A percentile compares a stretch with the other conserved stretches of the same genome.
These are phyloP conservation scores for Staphylotrichum longicolle DNA, from an alignment of 495 filamentous ascomycete genomes.

Conservation along the genomic window DNA sequence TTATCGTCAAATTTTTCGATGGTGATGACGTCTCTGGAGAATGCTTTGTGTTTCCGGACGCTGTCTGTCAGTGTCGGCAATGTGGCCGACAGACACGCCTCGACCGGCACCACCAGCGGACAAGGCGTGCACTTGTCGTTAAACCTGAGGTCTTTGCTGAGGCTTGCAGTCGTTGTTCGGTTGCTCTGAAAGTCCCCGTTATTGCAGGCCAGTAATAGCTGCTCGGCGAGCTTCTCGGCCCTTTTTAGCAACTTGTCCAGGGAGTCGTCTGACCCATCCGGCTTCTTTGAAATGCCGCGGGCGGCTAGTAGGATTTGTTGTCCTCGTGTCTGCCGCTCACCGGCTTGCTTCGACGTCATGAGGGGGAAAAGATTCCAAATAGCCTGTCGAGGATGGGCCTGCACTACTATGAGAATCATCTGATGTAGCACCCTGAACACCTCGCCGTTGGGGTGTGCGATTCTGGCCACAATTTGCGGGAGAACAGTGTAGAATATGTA, in stretches of 20 bases:
- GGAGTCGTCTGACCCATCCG: constrained; percentile 41
- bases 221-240: constrained; percentile 79
- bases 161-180: constrained; percentile 60
- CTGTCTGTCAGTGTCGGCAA: constrained; percentile 72
- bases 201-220: constrained; percentile 77
- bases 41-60: constrained; percentile 73
- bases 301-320: constrained; percentile 48
- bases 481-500: constrained; percentile 90
- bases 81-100: constrained; percentile 76
- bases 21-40: constrained; percentile 60
- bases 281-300: constrained; percentile 35
- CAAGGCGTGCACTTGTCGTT: constrained; percentile 80
- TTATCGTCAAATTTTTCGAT: constrained; percentile 72
- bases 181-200: constrained; percentile 68
- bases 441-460: constrained; percentile 74
- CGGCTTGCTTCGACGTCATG: constrained; percentile 49
- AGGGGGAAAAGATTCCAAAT: constrained; percentile 89
- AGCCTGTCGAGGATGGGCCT: constrained; percentile 81
- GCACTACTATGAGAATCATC: constrained; percentile 79
- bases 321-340: constrained; percentile 56
- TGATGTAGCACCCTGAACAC: constrained; percentile 71
- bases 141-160: constrained; percentile 75
- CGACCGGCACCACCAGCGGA: constrained; percentile 80
- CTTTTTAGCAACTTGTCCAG: constrained; percentile 69
- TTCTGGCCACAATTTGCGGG: constrained; percentile 87